These are phyloP conservation scores for Neurospora sp. DNA, from an alignment of 495 filamentous ascomycete species.

Conservation along the genomic window DNA sequence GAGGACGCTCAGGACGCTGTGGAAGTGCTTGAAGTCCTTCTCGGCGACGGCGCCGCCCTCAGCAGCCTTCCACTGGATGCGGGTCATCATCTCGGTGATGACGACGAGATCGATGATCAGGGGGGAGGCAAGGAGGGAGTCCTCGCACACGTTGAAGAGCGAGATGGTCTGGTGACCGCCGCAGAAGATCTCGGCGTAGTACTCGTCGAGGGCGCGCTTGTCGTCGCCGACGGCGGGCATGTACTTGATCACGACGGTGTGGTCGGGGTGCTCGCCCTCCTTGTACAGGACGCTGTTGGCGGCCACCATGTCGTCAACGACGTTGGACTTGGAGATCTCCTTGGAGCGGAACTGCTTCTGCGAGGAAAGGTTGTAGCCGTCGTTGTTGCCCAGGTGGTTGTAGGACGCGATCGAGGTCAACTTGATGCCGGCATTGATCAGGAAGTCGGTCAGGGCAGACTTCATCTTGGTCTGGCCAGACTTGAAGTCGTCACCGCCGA, in stretches of 20 bases:
- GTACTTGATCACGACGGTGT: conserved; percentile 94
- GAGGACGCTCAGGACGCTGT: conserved; percentile 92
- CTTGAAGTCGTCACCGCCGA: conserved; percentile 99
- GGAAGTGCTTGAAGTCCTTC: conserved; percentile 85
- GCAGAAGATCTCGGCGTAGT: conserved; percentile 99
- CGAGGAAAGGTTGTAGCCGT: conserved; percentile 95
- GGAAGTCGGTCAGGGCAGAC: conserved; percentile 93
- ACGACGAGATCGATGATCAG: conserved; percentile 95
- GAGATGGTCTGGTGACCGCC: conserved; percentile 96
- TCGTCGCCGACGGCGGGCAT: conserved; percentile 98
- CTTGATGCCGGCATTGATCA: conserved; percentile 98
- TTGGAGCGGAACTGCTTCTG: conserved; percentile 98
- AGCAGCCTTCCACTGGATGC: conserved; percentile 78
- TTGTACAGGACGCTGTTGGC: conserved; percentile 87
- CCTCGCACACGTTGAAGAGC: conserved; percentile 98
- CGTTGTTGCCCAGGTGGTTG: conserved; percentile 99
- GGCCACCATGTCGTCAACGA: conserved; percentile 98
- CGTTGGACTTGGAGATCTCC: conserved; percentile 98
- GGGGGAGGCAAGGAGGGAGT: conserved; percentile 93
- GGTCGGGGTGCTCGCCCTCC: conserved; percentile 78
- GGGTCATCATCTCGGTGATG: conserved; percentile 94
- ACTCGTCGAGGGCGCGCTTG: conserved; percentile 97
- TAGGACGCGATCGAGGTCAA: conserved; percentile 98
- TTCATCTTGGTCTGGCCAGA: conserved; percentile 99
- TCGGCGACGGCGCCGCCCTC: conserved; percentile 37